Evolutionary conservation across 1,284 basidiomycete genomes (phyloP).

Genomic region (Cystobasidium pallidum): DNA sequence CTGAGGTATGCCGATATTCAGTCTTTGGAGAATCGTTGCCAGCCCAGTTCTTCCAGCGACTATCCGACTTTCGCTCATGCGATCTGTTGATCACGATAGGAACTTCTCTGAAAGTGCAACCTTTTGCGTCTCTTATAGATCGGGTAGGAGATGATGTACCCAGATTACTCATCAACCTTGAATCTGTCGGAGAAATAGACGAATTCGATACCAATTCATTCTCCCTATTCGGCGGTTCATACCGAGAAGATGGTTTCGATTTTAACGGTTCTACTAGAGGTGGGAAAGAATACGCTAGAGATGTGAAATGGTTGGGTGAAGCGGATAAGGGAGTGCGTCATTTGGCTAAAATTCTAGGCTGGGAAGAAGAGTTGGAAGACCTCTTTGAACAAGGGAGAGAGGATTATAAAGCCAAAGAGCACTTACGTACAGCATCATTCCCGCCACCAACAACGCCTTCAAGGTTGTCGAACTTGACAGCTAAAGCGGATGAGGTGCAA

Average conservation of each 20-base stretch:
- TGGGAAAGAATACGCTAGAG: constrained; percentile 44
- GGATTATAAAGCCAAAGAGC: constrained; percentile 36
- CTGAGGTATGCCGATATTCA: not conserved
- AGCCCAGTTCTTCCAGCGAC: constrained; percentile 56
- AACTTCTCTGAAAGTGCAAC: constrained; percentile 75
- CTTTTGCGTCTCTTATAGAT: constrained; percentile 62
- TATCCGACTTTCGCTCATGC: constrained; percentile 61
- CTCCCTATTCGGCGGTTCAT: constrained; percentile 4
- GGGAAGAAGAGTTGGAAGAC: constrained; percentile 45
- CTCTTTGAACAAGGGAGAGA: constrained; percentile 35
- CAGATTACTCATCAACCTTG: constrained; percentile 62
- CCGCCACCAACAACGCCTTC: constrained; percentile 12
- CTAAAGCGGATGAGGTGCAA: not conserved
- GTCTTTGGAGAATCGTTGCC: constrained; percentile 79
- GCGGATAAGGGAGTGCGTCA: constrained; percentile 47
- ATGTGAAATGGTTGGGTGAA: constrained; percentile 47
- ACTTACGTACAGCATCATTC: constrained; percentile 14
- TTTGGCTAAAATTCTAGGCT: constrained; percentile 46
- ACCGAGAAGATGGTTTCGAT: constrained; percentile 48
- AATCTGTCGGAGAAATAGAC: constrained; percentile 60
- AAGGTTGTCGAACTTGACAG: not conserved
- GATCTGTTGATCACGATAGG: constrained; percentile 91
- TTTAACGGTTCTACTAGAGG: constrained; percentile 48
- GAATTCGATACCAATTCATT: constrained; percentile 20
- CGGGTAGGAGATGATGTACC: constrained; percentile 58